Evolutionary conservation across 2,329 filamentous ascomycete genomes (phyloP).

Genomic region (Cytospora leucostoma): DNA sequence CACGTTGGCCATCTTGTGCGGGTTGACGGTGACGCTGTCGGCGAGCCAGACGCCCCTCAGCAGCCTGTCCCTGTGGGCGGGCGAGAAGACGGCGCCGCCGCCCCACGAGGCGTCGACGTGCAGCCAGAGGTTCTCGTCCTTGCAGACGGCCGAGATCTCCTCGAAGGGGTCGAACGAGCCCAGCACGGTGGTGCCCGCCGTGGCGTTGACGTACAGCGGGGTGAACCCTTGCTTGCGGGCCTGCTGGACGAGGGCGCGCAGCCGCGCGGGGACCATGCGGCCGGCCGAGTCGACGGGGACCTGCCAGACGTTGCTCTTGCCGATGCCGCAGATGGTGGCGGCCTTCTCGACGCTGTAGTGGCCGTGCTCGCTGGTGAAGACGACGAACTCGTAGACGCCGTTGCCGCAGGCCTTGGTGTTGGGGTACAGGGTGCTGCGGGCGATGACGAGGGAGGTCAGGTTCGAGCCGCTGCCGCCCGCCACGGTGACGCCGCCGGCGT

Average conservation of each 20-base stretch:
- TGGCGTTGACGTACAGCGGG: constrained; percentile 93
- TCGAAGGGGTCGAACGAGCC: constrained; percentile 84
- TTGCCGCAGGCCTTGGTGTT: constrained; percentile 75
- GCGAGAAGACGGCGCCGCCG: constrained; percentile 76
- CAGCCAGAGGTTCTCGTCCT: constrained; percentile 77
- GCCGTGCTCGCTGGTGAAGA: constrained; percentile 88
- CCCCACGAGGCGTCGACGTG: constrained; percentile 95
- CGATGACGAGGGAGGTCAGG: constrained; percentile 80
- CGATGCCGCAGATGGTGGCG: constrained; percentile 86
- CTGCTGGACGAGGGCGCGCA: constrained; percentile 63
- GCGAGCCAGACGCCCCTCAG: constrained; percentile 72
- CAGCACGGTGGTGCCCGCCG: constrained; percentile 89
- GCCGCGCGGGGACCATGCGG: constrained; percentile 66
- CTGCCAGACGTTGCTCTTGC: constrained; percentile 68
- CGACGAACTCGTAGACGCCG: constrained; percentile 63
- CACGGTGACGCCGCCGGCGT: constrained; percentile 73
- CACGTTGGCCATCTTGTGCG: constrained; percentile 96
- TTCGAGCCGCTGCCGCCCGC: constrained; percentile 87
- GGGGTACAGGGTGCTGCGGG: constrained; percentile 83
- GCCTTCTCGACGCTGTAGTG: constrained; percentile 96
- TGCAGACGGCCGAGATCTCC: constrained; percentile 70
- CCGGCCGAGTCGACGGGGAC: constrained; percentile 75
- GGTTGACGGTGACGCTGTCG: constrained; percentile 83
- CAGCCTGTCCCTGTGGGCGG: constrained; percentile 59
- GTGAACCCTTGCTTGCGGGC: constrained; percentile 70